Base-by-base conservation (phyloP, 2,329 filamentous ascomycete genomes). In the Zymoseptoria brevis region DNA sequence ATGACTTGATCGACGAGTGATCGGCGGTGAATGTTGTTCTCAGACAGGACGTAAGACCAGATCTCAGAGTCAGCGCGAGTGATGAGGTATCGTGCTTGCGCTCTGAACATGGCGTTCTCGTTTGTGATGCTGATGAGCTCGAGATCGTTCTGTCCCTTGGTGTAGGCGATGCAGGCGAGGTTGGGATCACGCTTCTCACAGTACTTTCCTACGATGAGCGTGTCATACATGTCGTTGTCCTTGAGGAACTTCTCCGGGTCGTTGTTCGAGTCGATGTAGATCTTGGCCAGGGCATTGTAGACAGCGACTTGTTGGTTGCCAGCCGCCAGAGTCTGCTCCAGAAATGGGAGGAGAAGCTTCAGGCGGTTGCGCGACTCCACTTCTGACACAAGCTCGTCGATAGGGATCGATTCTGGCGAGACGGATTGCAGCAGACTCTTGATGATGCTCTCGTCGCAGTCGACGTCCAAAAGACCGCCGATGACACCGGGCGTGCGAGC, bases 61-160 rank as follows among this genome's bases (percentile, higher is more conserved):
- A 99, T 85, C 74, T 99, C 94, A 2, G 80, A 75, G 70, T 99
- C 94, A 45, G 89, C 88, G 66, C 94, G 87, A 70, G 96, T 92
- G 56, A 99, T 80, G 22, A 99, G 82, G 75, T 99, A 99, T 45
- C 94, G 88, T 60, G 92, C 93, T 76, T 99, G 94, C n/a, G 89
- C 89, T 69, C 92, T 88, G 83, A 96, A 99, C 94, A 99, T 99
- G n/a, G 90, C 87, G 78, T 99, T 99, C 77, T 99, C 95, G 69
- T 97, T 99, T 71, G 94, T 97, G 71, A 99, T 93, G 75, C 89
- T 94, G 76, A 99, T 93, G 58, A 99, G 83, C 77, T 99, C 95
- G 30, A 99, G 78, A 71, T 99, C 94, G 66, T 99, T 99, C 76
- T 96, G 90, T 19, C 94, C 94, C 81, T 99, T 99, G 69, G 87